Evolutionary conservation across 352 stramenopile species (phyloP), one percentile per base, ranked within the genome.

Genomic region (Globisporangium yorkense): DNA sequence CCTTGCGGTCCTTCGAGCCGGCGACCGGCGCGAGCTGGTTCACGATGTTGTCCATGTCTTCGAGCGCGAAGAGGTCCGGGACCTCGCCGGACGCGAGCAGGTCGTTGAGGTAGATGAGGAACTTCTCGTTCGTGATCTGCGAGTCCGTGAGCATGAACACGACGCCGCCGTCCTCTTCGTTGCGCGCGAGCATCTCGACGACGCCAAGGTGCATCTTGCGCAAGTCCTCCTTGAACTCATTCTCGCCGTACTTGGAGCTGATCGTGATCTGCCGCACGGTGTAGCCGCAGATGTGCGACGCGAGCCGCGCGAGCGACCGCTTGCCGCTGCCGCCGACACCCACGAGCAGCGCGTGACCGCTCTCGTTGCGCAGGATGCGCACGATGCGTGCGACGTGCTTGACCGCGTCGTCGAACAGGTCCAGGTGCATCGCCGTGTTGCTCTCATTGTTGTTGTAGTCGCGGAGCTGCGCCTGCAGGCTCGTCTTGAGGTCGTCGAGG

Each of bases 151-250:
- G 72, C 64, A 98, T 88, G 63, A 98, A 98, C 46, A 98, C 90
- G 37, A 98, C 74, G 4, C 89, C 91, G 39, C 80, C 80, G 43
- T 92, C 82, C 45, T 92, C 83, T 80, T 94, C 83, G 27, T 81
- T 84, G 27, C 84, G 78, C 29, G 80, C 89, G 5, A 89, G 59
- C 79, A 97, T 94, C 37, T 98, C 92, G 41, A 97, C 96, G 31
- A 98, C 72, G 5, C 80, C 91, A 61, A 97, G 87, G 72, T 97
- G 96, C 87, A 98, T 97, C 58, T 86, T 89, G 49, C 96, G 94
- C 54, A 98, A 65, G 66, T 98, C 94, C 62, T 98, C 95, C 61
- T 99, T 98, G 56, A 99, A 95, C 66, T 98, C 94, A 62, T 96
- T 97, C 57, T 97, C 89, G 15, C 84, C 84, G 64, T 98, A 98